Percentiles rank a stretch among this genome's conserved stretches.
These are phyloP conservation scores for Akanthomyces uredinophilus DNA, from an alignment of 2,329 filamentous ascomycete species.

Conservation along the genomic window DNA sequence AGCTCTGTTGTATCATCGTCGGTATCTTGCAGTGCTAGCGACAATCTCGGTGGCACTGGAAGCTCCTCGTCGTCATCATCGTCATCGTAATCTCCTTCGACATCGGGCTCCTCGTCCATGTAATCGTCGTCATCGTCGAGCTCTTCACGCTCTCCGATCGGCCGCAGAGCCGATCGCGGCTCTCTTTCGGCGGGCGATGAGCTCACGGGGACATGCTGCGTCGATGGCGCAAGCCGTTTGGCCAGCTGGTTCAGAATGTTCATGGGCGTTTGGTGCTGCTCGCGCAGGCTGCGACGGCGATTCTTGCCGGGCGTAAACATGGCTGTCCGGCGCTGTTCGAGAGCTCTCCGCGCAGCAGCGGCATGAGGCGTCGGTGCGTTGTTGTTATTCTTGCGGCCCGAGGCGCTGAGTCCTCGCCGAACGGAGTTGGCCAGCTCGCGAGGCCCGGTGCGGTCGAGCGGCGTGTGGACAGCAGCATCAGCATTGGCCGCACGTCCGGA, in stretches of 20 bases:
- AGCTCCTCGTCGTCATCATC: constrained; percentile 46
- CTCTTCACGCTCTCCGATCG: constrained; percentile 24
- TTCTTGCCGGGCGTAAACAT: constrained; percentile 56
- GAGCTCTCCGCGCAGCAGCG: constrained; percentile 52
- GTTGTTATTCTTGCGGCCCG: constrained; percentile 31
- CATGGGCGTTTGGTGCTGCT: constrained; percentile 51
- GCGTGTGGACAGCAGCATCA: constrained; percentile 35
- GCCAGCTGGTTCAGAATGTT: constrained; percentile 51
- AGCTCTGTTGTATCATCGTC: constrained; percentile 14
- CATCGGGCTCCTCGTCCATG: constrained; percentile 38
- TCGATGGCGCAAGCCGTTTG: constrained; percentile 46
- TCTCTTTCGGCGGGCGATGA: constrained; percentile 32
- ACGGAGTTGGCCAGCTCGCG: constrained; percentile 35
- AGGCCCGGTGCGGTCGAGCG: constrained; percentile 33
- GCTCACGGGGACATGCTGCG: constrained; percentile 40
- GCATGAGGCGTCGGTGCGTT: constrained; percentile 55
- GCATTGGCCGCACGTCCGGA: neutral
- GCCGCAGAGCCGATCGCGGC: constrained; percentile 3
- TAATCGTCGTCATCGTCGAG: constrained; percentile 41
- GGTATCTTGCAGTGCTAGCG: constrained; percentile 21
- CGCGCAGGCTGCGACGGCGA: constrained; percentile 52
- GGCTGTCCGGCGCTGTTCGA: constrained; percentile 54
- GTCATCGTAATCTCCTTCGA: constrained; percentile 44
- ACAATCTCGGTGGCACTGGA: neutral
- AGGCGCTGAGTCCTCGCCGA: constrained; percentile 40